Base-by-base conservation (phyloP, 2,329 filamentous ascomycete species). In the Cadophora sp. region DNA sequence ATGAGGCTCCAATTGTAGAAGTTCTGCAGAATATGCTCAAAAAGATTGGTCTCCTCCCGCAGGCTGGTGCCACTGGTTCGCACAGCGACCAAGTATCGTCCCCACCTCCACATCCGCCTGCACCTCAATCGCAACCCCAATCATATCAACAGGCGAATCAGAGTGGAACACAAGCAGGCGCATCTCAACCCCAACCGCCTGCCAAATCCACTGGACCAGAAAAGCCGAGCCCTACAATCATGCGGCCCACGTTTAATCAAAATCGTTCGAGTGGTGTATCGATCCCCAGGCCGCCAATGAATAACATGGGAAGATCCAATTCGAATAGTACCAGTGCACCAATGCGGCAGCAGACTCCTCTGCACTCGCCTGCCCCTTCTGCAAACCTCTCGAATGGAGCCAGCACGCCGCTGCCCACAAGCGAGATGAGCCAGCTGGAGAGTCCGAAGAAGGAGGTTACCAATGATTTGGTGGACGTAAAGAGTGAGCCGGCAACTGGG, bases 271-370 rank as follows among this genome's bases (percentile, higher is more conserved):
- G 58, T 67, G 62, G 64, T 47, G n/a, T 11, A 24, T 64, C 72
- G 13, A 68, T 76, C 27, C 70, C 75, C 20, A 69, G 76, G 55
- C 75, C 74, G 33, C 74, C 75, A 60, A 76, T 78, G 71, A 75
- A 43, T 33, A 53, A 9, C 45, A 39, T 53, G 43, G 56, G 20
- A 27, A 65, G 63, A 39, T 59, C 56, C 20, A 60, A 59, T 45
- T 65, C 63, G 39, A 71, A 67, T 36, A 73, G 70, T 64, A 74
- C 75, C 22, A 70, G 47, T 30, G 72, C 71, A 55, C 39, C 61
- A 33, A 47, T 64, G 69, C 39, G 71, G 66, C 56, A 69, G 68
- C 69, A 63, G 70, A 65, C 59, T 62, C 47, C 68, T 62, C n/a
- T 58, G n/a, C 20, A 33, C 55, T 58, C 36, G 39, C 73, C 74